Evolutionary conservation across 2,329 filamentous ascomycete genomes (phyloP), one percentile per base, ranked within the genome.

Genomic region (Fonsecaea nubica): DNA sequence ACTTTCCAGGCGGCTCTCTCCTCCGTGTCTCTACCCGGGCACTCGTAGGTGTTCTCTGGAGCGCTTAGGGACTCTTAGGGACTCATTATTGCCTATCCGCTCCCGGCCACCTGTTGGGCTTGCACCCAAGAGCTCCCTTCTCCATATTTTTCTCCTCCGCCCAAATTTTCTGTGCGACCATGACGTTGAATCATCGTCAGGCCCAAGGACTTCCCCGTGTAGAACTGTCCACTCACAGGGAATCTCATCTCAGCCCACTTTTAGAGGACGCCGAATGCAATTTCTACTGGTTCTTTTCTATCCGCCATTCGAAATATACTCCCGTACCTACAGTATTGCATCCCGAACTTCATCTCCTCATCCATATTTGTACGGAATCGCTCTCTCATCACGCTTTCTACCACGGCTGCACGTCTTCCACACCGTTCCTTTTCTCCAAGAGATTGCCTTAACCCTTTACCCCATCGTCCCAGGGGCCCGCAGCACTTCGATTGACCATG

Each of bases 341-440:
- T 21, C 21, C 45, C 18, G 12, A 30, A 50, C 45, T 12, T 13
- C 45, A 25, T 30, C 45, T 50, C 8, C 9, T 50, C 30, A 21
- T 18, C 21, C 12, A 50, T 25, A 5, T 50, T 50, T 50, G 45
- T 10, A 12, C 36, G 3, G 4, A 18, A 18, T 6, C n/a, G n/a
- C 45, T 13, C 15, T 42, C 40, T 42, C 45, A 30, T 50, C 45
- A 50, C 45, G 45, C 21, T 50, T 12, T 50, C 45, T 50, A 4
- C 45, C 21, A 50, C 15, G 21, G 45, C 18, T 50, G 45, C 48
- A 52, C 6, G 36, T 36, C 53, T 36, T 50, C 15, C 42, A 56
- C 62, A 54, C 48, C 54, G 53, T 62, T 35, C 6, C 21, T 62
- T 53, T 53, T 48, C 54, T 53, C 57, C 53, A 62, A 55, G n/a